These are phyloP conservation scores for Rubia balearica DNA, from an alignment of 305 asterid genomes.

Conservation along the genomic window DNA sequence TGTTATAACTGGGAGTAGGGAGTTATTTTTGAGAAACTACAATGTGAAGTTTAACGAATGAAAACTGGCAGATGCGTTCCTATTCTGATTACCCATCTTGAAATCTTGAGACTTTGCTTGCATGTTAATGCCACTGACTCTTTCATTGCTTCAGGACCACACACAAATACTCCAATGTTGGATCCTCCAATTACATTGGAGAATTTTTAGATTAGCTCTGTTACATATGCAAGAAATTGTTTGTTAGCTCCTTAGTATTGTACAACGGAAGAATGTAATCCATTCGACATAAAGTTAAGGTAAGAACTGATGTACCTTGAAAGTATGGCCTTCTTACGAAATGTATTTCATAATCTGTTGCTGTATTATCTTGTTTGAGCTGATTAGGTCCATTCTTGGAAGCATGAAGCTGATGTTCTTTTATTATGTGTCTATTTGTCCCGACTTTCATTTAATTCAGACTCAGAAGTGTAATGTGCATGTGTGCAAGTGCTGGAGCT, in stretches of 20 bases:
- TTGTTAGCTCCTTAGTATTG: background rate
- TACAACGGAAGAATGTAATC: too few species aligned
- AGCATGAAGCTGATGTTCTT: too few species aligned
- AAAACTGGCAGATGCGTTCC: constrained; percentile 41
- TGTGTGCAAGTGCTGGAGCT: too few species aligned
- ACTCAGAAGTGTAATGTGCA: too few species aligned
- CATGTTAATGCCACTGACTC: constrained; percentile 45
- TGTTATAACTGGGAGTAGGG: background rate
- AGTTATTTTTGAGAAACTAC: constrained; percentile 12
- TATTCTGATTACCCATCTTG: constrained; percentile 24
- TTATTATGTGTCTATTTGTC: too few species aligned
- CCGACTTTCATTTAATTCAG: too few species aligned
- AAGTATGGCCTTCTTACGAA: too few species aligned
- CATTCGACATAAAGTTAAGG: too few species aligned
- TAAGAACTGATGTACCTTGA: too few species aligned
- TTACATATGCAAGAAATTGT: background rate
- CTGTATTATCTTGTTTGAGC: too few species aligned
- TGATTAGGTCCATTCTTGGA: too few species aligned
- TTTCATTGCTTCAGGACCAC: background rate
- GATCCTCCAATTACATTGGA: background rate
- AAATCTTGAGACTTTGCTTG: constrained; percentile 23
- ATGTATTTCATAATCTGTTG: too few species aligned
- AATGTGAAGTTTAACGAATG: constrained; percentile 69
- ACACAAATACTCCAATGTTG: background rate
- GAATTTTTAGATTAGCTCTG: background rate